Percentiles rank a stretch among this genome's conserved stretches.
These are phyloP conservation scores for Pleurotus citrinopileatus DNA, from an alignment of 768 basidiomycete species.

Conservation along the genomic window DNA sequence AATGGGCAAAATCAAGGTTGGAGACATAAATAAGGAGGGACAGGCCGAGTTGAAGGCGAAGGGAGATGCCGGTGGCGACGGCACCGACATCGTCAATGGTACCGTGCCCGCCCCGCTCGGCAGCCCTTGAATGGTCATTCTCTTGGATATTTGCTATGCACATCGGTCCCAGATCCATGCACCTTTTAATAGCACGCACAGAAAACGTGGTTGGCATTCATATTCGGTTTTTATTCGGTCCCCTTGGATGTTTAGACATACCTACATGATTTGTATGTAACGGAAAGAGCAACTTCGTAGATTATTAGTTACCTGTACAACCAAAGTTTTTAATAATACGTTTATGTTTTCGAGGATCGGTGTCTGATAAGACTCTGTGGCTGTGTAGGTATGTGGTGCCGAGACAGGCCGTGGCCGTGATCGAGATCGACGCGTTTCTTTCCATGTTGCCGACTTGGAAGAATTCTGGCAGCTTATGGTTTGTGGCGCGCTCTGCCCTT, in stretches of 20 bases:
- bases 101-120: constrained; percentile 22
- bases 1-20: constrained; percentile 61
- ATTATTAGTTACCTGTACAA: neutral
- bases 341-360: no score
- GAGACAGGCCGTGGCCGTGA: no score
- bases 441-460: neutral
- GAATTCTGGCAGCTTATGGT: neutral
- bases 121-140: constrained; percentile 14
- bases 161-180: no score
- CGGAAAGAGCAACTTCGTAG: neutral
- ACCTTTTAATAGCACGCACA: no score
- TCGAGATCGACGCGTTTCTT: neutral
- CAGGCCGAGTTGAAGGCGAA: constrained; percentile 31
- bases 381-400: neutral
- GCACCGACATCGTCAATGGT: constrained; percentile 37
- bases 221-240: no score
- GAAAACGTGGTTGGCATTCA: no score
- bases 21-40: constrained; percentile 32
- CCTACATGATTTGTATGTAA: neutral
- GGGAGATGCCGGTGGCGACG: constrained; percentile 32
- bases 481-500: neutral
- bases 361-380: neutral
- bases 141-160: neutral
- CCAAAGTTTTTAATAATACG: neutral
- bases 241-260: no score